These are phyloP conservation scores for Leccinum arenicola DNA, from an alignment of 768 basidiomycete genomes.

Conservation along the genomic window DNA sequence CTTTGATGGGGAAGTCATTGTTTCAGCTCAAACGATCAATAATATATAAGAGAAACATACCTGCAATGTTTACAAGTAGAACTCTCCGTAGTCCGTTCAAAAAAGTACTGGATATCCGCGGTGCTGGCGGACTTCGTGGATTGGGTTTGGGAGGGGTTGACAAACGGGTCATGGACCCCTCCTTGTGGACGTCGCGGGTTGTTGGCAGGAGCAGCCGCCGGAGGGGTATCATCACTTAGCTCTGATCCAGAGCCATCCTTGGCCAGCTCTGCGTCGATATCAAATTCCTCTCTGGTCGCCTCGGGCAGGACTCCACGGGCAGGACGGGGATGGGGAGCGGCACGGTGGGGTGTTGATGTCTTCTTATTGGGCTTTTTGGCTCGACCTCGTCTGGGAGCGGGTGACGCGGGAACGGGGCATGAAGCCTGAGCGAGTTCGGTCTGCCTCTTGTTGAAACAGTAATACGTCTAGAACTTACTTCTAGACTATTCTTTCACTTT, in stretches of 20 bases:
- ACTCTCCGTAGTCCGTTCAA: neutral
- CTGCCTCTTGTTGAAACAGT: no score
- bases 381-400: neutral
- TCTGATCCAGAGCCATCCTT: neutral
- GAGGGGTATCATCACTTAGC: neutral
- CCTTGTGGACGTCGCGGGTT: neutral
- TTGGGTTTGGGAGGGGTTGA: neutral
- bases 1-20: neutral
- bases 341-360: neutral
- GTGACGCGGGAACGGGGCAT: neutral
- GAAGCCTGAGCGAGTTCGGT: neutral
- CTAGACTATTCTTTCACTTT: no score
- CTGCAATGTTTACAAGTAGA: neutral
- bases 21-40: neutral
- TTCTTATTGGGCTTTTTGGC: neutral
- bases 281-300: neutral
- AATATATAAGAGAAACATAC: neutral
- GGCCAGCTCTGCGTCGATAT: neutral
- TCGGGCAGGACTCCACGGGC: neutral
- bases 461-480: no score
- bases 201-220: neutral
- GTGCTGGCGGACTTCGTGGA: neutral
- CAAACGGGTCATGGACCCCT: neutral
- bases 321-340: neutral
- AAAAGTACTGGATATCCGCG: neutral